Conservation (phyloP, 306 rosid species). For the Erythrophleum fordii region DNA sequence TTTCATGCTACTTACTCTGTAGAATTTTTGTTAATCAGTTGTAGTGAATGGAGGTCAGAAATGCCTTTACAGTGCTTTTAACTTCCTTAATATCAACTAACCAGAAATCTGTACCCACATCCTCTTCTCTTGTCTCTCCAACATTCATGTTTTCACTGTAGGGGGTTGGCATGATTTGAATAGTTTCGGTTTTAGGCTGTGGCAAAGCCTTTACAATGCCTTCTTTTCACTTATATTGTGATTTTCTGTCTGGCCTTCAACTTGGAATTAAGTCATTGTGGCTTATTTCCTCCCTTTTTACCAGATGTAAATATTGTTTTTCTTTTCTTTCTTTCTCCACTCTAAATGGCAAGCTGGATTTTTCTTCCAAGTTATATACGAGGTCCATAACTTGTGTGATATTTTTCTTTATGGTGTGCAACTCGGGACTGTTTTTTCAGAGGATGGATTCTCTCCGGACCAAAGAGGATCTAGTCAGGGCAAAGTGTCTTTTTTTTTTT, state of each 20-base stretch:
- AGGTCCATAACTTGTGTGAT: too few species aligned
- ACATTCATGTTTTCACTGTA: background rate
- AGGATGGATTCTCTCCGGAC: too few species aligned
- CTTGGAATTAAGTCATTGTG: background rate
- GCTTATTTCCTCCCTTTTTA: too few species aligned
- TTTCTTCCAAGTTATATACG: too few species aligned
- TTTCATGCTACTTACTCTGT: constrained; percentile 3
- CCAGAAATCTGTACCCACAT: constrained; percentile 31
- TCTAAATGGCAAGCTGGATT: too few species aligned
- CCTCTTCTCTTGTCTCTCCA: background rate
- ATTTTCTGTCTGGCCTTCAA: too few species aligned
- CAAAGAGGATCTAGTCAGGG: too few species aligned
- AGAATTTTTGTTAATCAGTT: too few species aligned
- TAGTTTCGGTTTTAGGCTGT: background rate
- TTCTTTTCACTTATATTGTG: constrained; percentile 1
- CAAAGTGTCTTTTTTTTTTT: too few species aligned
- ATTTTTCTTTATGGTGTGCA: too few species aligned
- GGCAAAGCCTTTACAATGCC: too few species aligned
- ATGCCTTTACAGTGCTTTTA: background rate
- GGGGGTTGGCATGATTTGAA: background rate
- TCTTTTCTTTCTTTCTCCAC: background rate
- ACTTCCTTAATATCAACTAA: constrained; percentile 22
- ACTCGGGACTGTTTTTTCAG: too few species aligned
- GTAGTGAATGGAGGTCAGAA: constrained; percentile 14
- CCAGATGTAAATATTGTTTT: background rate